Conservation (phyloP, 352 stramenopile species). For the Phytophthora lateralis region DNA sequence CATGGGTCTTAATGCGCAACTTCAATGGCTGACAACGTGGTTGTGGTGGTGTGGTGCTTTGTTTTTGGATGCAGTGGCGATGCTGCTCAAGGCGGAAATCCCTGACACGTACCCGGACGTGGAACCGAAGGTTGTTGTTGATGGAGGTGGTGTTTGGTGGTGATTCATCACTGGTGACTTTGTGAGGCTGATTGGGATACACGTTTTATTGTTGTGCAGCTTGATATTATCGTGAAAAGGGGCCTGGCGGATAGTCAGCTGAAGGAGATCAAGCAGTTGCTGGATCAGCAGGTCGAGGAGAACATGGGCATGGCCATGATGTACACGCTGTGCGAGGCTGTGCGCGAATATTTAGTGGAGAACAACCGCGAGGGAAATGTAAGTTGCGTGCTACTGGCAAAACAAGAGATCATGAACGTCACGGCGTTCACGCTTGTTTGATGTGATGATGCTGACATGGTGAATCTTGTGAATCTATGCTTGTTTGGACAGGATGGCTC, state of each 20-base stretch:
- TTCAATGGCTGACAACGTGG: conserved; percentile 1
- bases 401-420: background rate
- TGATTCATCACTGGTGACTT: background rate
- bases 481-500: conserved; percentile 65
- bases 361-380: conserved; percentile 89
- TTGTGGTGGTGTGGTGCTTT: background rate
- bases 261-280: conserved; percentile 75
- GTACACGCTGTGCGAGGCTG: conserved; percentile 83
- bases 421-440: background rate
- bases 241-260: conserved; percentile 77
- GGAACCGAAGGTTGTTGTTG: conserved; percentile 64
- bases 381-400: conserved; percentile 18
- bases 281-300: conserved; percentile 71
- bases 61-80: conserved; percentile 44
- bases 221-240: conserved; percentile 82
- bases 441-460: background rate
- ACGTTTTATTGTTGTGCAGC: conserved; percentile 23
- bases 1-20: background rate
- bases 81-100: conserved; percentile 78
- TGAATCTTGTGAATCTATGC: conserved; percentile 14
- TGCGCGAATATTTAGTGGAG: conserved; percentile 87
- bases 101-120: conserved; percentile 83
- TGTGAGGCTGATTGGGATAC: background rate
- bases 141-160: conserved; percentile 2
- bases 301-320: conserved; percentile 90